phyloP scores from a whole-genome alignment of 176 grass and related monocot genomes.

The Avena insularis region DNA sequence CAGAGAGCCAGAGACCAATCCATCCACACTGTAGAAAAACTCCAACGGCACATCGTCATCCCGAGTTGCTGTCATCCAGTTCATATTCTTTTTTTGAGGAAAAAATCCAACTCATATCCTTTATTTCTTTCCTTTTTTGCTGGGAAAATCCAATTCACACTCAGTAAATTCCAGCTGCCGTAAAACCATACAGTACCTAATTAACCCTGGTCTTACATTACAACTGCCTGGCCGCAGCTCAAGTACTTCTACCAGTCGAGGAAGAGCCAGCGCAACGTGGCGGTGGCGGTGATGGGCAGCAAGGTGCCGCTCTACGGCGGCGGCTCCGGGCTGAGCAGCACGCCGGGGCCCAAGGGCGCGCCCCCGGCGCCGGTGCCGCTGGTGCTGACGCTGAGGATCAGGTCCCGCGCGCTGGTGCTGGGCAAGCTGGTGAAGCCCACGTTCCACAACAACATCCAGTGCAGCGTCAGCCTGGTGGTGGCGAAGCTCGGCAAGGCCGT shows the following conservation, averaged over 20 bases:
- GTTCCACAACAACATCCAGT: conserved; percentile 70
- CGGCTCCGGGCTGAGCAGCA: conserved; percentile 68
- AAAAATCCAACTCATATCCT: neutral
- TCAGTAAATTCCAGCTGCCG: neutral
- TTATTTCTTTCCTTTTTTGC: neutral
- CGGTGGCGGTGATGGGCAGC: conserved; percentile 57
- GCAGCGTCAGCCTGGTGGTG: conserved; percentile 63
- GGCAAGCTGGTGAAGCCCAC: conserved; percentile 85
- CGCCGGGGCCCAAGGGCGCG: conserved; percentile 39
- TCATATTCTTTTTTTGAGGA: neutral
- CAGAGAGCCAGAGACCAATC: neutral
- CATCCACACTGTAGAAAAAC: conserved; percentile 26
- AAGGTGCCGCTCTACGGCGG: conserved; percentile 90
- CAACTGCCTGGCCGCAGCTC: conserved; percentile 42
- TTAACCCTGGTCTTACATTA: neutral
- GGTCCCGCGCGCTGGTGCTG: conserved; percentile 82
- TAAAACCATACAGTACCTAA: neutral
- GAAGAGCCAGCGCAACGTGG: conserved; percentile 76
- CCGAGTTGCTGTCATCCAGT: conserved; percentile 1
- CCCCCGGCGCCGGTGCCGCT: conserved; percentile 52
- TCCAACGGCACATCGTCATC: neutral
- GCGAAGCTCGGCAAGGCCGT: conserved; percentile 62
- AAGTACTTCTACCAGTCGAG: conserved; percentile 88
- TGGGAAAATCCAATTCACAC: neutral
- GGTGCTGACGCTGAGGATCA: conserved; percentile 58